Base-by-base conservation (phyloP, 2,329 filamentous ascomycete genomes). In the Pyrenophora teres region DNA sequence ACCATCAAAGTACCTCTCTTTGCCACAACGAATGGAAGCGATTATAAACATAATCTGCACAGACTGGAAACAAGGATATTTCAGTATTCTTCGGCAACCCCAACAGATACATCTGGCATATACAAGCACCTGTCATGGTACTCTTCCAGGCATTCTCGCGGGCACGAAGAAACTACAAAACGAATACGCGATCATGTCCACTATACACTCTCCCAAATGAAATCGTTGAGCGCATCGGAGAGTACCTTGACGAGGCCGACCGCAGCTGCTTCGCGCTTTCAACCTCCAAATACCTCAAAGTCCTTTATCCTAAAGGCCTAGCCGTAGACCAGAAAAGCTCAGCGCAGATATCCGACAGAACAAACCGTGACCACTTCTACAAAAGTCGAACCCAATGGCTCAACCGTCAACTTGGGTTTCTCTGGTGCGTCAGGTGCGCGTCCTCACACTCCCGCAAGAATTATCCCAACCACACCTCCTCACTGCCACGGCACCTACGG, bases 121-220 rank as follows among this genome's bases (percentile, higher is more conserved):
- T 21, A 18, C 43, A 8, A 21, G 31, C 35, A 9, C 32, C 35
- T 6, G 18, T 39, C 13, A 16, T 36, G 25, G n/a, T 23, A n/a
- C 36, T 30, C 30, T 12, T 35, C 31, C 30, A 6, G 12, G 10
- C 27, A 12, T 9, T 2, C 4, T 43, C 18, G 23, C 37, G 21
- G 2, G 47, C 47, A n/a, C 13, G 21, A 10, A 27, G 4, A 32
- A 27, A 25, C 21, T 46, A 36, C 40, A 21, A 15, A 6, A 23
- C 13, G 16, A 50, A 46, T 13, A 15, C 36, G 10, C 36, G 27
- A 10, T 39, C 23, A 7, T 30, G 40, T 13, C 10, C 19, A 4
- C 25, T 50, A 18, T 50, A 50, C 40, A 6, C 35, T 27, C 12
- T 45, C 10, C 40, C 47, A 16, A 38, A 33, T n/a, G 47, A 45